Base-by-base conservation (phyloP, 129 eudicot genomes). In the Pulicaria dysenterica region DNA sequence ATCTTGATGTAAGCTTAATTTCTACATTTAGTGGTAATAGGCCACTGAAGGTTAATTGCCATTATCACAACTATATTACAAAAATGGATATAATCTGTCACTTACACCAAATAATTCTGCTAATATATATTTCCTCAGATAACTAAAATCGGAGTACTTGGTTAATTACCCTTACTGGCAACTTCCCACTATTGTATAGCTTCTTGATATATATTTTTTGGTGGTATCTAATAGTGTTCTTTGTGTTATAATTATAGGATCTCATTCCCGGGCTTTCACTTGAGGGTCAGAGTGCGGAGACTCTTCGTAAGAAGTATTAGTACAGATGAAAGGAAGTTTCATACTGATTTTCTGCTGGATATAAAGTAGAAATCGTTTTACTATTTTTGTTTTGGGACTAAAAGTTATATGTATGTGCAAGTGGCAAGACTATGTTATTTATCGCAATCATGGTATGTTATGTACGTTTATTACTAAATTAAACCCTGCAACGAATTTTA, bases 1-100 rank as follows among this genome's bases (percentile, higher is more conserved):
- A 53, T 74, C 36, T 74, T 42, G 64, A 74, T 74, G 79, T 74
- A 74, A 64, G 77, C 40, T 73, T 24, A 24, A 24, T 24, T 49
- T 48, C 53, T 36, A 12, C 11, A 40, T 5, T 37, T 44, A 40
- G 31, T 24, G 31, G 31, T 24, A 24, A 24, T 24, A 53, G 43
- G 14, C 37, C 15, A 3, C 17, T 68, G 5, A 8, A 55, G 14
- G 8, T 3, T 7, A 55, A 58, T 15, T 41, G 31, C 31, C 31
- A 24, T 24, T 24, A 24, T 24, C 31, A 24, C 31, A 24, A 24
- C 31, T 24, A 24, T 24, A 24, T 24, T 24, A 24, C 63, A 31
- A 58, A 58, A 58, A 8, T 9, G 63, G 15, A 1, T 56, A 19
- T 11, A 56, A 19, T 56, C 4, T 8, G 9, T 4, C 59, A 15